Conservation (phyloP, 495 filamentous ascomycete species). For the Cercophora newfieldiana region DNA sequence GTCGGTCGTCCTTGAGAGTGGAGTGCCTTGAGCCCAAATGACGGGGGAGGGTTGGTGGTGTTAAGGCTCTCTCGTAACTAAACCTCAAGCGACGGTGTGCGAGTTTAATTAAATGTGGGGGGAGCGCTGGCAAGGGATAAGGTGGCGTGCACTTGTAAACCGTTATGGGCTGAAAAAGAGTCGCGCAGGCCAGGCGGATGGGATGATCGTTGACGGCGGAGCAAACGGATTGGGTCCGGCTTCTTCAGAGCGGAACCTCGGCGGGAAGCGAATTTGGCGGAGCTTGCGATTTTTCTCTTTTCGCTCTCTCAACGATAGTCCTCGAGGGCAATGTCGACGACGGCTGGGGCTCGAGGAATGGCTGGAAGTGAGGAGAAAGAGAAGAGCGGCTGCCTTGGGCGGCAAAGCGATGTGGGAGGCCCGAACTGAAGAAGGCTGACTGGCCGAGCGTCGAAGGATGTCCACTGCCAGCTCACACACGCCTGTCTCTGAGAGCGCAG, state of each 20-base stretch:
- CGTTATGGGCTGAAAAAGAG: conserved; percentile 13
- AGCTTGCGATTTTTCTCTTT: not conserved
- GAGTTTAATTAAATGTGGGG: conserved; percentile 33
- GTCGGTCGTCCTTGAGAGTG: not conserved
- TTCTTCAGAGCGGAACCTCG: not conserved
- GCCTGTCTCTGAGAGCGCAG: conserved; percentile 31
- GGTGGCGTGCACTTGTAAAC: conserved; percentile 18
- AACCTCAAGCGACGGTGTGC: conserved; percentile 26
- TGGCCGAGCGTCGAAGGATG: conserved; percentile 8
- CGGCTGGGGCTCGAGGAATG: not conserved
- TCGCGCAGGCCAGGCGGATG: conserved; percentile 7
- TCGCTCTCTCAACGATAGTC: not conserved
- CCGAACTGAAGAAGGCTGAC: conserved; percentile 22
- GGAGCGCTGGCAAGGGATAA: conserved; percentile 22
- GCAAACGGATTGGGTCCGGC: not conserved
- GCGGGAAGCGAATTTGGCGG: not conserved
- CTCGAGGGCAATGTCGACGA: conserved; percentile 1
- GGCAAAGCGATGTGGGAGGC: conserved; percentile 15
- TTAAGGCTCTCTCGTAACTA: conserved; percentile 14
- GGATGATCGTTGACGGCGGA: not conserved
- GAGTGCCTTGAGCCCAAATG: not conserved
- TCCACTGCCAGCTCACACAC: conserved; percentile 34
- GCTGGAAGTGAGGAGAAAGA: not conserved
- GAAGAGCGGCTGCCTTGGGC: conserved; percentile 8
- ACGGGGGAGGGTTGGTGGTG: conserved; percentile 9